Evolutionary conservation across 768 basidiomycete genomes (phyloP).

Genomic region (Termitomyces sp.): DNA sequence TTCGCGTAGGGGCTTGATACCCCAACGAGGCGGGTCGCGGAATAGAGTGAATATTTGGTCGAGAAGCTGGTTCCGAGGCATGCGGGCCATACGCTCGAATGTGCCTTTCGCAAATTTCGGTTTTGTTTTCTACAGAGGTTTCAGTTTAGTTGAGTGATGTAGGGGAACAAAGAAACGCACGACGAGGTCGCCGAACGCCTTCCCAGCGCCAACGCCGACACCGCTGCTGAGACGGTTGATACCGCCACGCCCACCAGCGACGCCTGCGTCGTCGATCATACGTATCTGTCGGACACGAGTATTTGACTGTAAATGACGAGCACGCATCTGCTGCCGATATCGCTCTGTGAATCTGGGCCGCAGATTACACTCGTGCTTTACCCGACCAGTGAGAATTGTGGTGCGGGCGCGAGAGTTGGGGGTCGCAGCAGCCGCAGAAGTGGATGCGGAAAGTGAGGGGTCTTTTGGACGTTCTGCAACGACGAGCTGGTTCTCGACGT

Average conservation of each 20-base stretch:
- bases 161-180: conserved; percentile 34
- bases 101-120: conserved; percentile 61
- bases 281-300: conserved; percentile 60
- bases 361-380: conserved; percentile 77
- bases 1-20: conserved; percentile 69
- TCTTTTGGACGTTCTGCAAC: conserved; percentile 80
- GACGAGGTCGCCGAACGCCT: conserved; percentile 59
- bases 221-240: conserved; percentile 79
- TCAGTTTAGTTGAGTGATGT: not conserved
- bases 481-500: conserved; percentile 81
- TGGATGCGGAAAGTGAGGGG: conserved; percentile 28
- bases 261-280: conserved; percentile 68
- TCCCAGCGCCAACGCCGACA: conserved; percentile 49
- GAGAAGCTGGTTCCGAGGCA: conserved; percentile 83
- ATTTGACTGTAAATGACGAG: conserved; percentile 60
- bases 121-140: conserved; percentile 49
- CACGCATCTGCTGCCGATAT: conserved; percentile 70
- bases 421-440: conserved; percentile 32
- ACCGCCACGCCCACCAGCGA: conserved; percentile 63
- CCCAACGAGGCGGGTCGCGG: conserved; percentile 76
- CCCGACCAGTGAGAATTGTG: conserved; percentile 71
- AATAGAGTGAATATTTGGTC: conserved; percentile 79
- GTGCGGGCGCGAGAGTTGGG: conserved; percentile 62
- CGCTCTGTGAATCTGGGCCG: conserved; percentile 61
- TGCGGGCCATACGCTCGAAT: conserved; percentile 88